Evolutionary conservation across 768 basidiomycete genomes (phyloP).

Genomic region (Gloeostereum incarnatum): DNA sequence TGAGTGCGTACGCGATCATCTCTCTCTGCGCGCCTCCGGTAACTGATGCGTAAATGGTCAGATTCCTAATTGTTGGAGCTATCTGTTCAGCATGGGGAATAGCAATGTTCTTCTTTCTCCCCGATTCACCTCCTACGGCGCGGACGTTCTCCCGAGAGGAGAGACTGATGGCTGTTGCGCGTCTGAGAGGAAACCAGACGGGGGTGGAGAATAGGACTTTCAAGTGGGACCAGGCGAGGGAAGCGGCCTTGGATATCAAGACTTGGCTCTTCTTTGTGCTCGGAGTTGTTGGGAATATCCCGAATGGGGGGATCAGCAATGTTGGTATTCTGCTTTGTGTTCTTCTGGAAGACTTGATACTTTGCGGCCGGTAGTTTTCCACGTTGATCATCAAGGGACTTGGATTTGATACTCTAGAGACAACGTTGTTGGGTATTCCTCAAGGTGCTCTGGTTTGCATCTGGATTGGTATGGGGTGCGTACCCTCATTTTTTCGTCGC

Average conservation of each 20-base stretch:
- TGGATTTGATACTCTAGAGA: slow-evolving; percentile 13
- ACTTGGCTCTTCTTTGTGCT: slow-evolving; percentile 16
- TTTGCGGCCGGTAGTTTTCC: slow-evolving; percentile 4
- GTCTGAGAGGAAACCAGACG: slow-evolving; percentile 14
- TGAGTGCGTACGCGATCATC: slow-evolving; percentile 13
- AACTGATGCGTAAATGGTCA: neutral
- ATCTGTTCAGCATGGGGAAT: slow-evolving; percentile 15
- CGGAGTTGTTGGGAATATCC: slow-evolving; percentile 16
- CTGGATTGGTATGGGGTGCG: slow-evolving; percentile 7
- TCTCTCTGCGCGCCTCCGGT: neutral
- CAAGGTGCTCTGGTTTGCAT: slow-evolving; percentile 6
- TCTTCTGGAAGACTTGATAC: neutral
- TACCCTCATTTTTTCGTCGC: neutral
- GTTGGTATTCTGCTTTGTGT: neutral
- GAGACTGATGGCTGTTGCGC: slow-evolving; percentile 16
- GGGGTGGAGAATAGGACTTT: slow-evolving; percentile 11
- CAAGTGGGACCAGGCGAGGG: slow-evolving; percentile 8
- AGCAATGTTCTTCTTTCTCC: slow-evolving; percentile 16
- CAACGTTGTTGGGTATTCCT: slow-evolving; percentile 8
- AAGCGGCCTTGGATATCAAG: slow-evolving; percentile 15
- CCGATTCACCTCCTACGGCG: slow-evolving; percentile 16
- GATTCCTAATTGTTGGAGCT: slow-evolving; percentile 17
- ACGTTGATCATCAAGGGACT: slow-evolving; percentile 13
- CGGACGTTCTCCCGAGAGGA: slow-evolving; percentile 16
- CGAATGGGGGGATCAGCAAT: slow-evolving; percentile 9